These are phyloP conservation scores for Saturnispora serradocipensis DNA, from an alignment of 805 yeast species.

Conservation along the genomic window DNA sequence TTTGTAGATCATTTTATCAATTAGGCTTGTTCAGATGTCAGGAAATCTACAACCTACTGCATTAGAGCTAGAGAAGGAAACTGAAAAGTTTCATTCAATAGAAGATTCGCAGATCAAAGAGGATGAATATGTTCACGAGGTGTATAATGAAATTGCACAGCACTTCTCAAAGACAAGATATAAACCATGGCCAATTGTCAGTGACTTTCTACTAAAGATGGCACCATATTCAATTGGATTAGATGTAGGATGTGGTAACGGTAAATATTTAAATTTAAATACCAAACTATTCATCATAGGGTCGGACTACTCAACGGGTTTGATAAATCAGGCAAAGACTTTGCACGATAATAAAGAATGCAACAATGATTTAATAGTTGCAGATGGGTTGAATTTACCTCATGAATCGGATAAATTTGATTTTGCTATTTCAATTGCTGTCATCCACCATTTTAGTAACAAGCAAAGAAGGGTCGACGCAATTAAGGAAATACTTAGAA, in stretches of 20 bases:
- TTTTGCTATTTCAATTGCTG: slow-evolving; percentile 93
- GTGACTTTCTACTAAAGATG: slow-evolving; percentile 47
- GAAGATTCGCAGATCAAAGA: slow-evolving; percentile 52
- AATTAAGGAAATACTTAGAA: slow-evolving; percentile 52
- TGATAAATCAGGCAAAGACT: slow-evolving; percentile 53
- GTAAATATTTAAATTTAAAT: slow-evolving; percentile 77
- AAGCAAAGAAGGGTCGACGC: slow-evolving; percentile 71
- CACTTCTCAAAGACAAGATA: slow-evolving; percentile 93
- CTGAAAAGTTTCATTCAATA: slow-evolving; percentile 21
- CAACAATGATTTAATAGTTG: slow-evolving; percentile 51
- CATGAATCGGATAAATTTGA: slow-evolving; percentile 42
- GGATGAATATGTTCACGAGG: slow-evolving; percentile 75
- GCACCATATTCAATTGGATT: slow-evolving; percentile 59
- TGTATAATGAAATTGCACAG: slow-evolving; percentile 83
- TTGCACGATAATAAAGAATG: slow-evolving; percentile 19
- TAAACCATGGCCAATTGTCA: slow-evolving; percentile 97
- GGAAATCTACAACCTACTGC: slow-evolving; percentile 25
- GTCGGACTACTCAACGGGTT: slow-evolving; percentile 61
- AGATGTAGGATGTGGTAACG: slow-evolving; percentile 97
- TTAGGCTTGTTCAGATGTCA: slow-evolving; percentile 14
- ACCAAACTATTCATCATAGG: slow-evolving; percentile 63
- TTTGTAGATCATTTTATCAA: not conserved
- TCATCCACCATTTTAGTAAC: slow-evolving; percentile 91
- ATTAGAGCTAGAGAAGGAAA: slow-evolving; percentile 23
- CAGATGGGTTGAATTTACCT: slow-evolving; percentile 71